Percentiles rank a stretch among this genome's conserved stretches.
phyloP scores from a whole-genome alignment of 257 asterid genomes.

The Solanum lycopersicoides region DNA sequence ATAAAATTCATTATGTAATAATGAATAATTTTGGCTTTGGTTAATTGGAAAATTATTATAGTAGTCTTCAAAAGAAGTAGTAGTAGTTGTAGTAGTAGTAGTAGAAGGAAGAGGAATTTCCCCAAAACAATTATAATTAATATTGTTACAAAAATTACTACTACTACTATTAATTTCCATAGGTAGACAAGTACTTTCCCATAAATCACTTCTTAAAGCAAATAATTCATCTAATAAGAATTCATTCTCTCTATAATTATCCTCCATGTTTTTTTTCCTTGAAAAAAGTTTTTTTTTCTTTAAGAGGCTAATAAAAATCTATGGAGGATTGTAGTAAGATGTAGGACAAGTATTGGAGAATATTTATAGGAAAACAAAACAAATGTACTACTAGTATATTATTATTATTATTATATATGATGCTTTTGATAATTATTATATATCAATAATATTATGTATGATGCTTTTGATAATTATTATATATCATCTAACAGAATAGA shows the following conservation, averaged over 20 bases:
- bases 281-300: neutral
- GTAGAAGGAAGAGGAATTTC: neutral
- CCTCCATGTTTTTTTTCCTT: conserved; percentile 33
- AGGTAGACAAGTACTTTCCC: neutral
- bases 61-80: conserved; percentile 9
- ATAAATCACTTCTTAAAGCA: conserved; percentile 21
- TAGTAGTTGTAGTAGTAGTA: neutral
- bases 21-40: neutral
- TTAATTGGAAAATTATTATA: conserved; percentile 1
- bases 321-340: neutral
- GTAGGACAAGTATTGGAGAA: neutral
- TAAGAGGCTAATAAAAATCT: neutral
- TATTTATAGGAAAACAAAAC: neutral
- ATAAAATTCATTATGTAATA: neutral
- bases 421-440: neutral
- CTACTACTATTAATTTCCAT: neutral
- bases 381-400: neutral
- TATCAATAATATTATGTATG: too few relatives aligned
- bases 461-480: too few relatives aligned
- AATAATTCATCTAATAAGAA: conserved; percentile 42
- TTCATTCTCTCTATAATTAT: conserved; percentile 15
- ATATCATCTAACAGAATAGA: neutral
- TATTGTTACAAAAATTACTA: neutral
- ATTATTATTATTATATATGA: neutral
- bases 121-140: neutral